Evolutionary conservation across 495 filamentous ascomycete genomes (phyloP), one percentile per base, ranked within the genome.

Genomic region (Hyphodiscus hymeniophilus): DNA sequence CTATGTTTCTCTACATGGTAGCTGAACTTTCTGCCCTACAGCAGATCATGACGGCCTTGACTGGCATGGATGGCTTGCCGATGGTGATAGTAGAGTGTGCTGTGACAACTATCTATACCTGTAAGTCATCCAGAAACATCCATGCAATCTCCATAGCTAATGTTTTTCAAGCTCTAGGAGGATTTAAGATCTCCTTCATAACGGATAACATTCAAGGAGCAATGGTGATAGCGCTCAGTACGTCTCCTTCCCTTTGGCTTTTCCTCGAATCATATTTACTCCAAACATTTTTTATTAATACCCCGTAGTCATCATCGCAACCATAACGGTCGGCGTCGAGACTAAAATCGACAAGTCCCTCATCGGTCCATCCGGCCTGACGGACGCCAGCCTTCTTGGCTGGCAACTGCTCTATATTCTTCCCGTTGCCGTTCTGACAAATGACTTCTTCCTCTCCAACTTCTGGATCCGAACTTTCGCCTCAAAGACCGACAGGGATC

Each of bases 381-480:
- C 77, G 6, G 64, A 82, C 17, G 51, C 76, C 13, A 81, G 60
- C 46, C 64, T 85, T 1, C 66, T 89, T 5, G 85, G 84, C 32
- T 89, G 85, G 77, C 84, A 89, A 57, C 71, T 89, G 13, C 68
- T 89, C 15, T 87, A 86, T 56, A 88, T 88, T 47, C 69, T 89
- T 2, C 79, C 85, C 0, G 74, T 87, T 13, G 84, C 84, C 20
- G 75, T 89, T 42, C 60, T 88, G 26, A 87, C 83, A 23, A 88
- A 86, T 58, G 75, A 85, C 61, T 85, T 89, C 68, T 89, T 89
- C 64, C 66, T 88, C 26, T 84, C 82, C 42, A 76, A 75, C 50
- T 87, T 84, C 66, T 89, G 84, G 84, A 76, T 88, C 56, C 80
- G 84, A 40, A 84, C 85, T n/a, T 89, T 89, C 59, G 81, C 84